These are phyloP conservation scores for Saccharomycopsis lassenensis DNA, from an alignment of 805 yeast genomes.

Conservation along the genomic window DNA sequence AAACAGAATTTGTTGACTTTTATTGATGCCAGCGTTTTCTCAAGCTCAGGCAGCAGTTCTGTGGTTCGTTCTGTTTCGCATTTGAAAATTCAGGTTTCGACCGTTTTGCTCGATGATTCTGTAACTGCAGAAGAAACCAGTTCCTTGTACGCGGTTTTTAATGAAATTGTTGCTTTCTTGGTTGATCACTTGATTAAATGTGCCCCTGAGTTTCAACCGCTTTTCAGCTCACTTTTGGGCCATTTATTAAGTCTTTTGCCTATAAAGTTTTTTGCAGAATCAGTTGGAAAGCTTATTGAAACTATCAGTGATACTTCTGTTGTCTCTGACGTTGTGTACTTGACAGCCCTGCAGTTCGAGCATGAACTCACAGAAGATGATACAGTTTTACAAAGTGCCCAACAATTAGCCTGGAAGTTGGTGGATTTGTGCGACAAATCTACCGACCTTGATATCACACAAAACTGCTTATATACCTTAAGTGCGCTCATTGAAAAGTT, in stretches of 20 bases:
- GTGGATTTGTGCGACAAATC: constrained; percentile 31
- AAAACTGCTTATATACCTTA: constrained; percentile 59
- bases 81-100: constrained; percentile 43
- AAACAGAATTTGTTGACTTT: constrained; percentile 45
- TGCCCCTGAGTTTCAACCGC: too few relatives aligned
- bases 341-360: constrained; percentile 60
- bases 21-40: constrained; percentile 37
- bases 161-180: constrained; percentile 21
- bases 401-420: constrained; percentile 40
- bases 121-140: constrained; percentile 16
- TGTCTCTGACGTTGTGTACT: constrained; percentile 47
- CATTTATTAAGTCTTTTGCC: constrained; percentile 65
- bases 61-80: constrained; percentile 32
- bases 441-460: constrained; percentile 37
- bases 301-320: constrained; percentile 27
- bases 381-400: constrained; percentile 27
- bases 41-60: constrained; percentile 26
- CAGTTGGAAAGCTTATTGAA: constrained; percentile 37
- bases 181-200: constrained; percentile 14
- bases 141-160: constrained; percentile 21
- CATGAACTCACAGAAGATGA: constrained; percentile 46
- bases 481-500: constrained; percentile 55
- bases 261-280: constrained; percentile 54
- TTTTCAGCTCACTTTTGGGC: constrained; percentile 49
- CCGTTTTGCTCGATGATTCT: constrained; percentile 35